A percentile compares a stretch with the other conserved stretches of the same genome.
These are phyloP conservation scores for Lichtheimia hyalospora DNA, from an alignment of 371 early-diverging fungal species.

Conservation along the genomic window DNA sequence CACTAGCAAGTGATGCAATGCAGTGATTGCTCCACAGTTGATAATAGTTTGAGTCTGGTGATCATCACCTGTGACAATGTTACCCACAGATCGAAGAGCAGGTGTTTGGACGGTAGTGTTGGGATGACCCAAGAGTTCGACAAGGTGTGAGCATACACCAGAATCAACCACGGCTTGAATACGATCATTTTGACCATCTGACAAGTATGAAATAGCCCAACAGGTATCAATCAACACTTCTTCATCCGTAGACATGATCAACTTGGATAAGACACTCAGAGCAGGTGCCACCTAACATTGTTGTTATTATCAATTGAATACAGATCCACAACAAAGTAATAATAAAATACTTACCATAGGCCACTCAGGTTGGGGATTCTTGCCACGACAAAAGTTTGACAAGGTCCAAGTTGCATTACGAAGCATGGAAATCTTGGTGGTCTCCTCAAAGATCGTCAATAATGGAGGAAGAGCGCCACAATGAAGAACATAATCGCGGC, in stretches of 20 bases:
- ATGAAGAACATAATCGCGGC: conserved; percentile 93
- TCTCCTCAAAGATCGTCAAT: conserved; percentile 80
- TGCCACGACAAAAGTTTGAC: conserved; percentile 99
- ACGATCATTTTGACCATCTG: conserved; percentile 93
- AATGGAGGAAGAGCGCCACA: conserved; percentile 85
- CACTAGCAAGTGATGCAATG: conserved; percentile 79
- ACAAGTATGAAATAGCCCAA: conserved; percentile 99
- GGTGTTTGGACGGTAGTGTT: conserved; percentile 93
- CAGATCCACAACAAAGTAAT: too few relatives aligned
- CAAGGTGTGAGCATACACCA: conserved; percentile 92
- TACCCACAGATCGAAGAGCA: conserved; percentile 97
- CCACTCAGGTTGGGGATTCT: conserved; percentile 97
- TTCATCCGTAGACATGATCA: conserved; percentile 88
- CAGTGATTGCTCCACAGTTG: conserved; percentile 85
- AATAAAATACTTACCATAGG: conserved; percentile 60
- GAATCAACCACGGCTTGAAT: conserved; percentile 96
- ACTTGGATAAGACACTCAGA: conserved; percentile 85
- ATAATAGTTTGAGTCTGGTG: conserved; percentile 96
- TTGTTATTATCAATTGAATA: neutral
- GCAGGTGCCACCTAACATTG: conserved; percentile 75
- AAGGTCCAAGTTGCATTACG: conserved; percentile 99
- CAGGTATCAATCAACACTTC: conserved; percentile 98
- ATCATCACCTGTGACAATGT: conserved; percentile 99
- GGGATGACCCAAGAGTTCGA: conserved; percentile 90
- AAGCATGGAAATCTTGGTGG: conserved; percentile 90